Conservation (phyloP, 805 yeast species). For the Wickerhamomyces queroliae region DNA sequence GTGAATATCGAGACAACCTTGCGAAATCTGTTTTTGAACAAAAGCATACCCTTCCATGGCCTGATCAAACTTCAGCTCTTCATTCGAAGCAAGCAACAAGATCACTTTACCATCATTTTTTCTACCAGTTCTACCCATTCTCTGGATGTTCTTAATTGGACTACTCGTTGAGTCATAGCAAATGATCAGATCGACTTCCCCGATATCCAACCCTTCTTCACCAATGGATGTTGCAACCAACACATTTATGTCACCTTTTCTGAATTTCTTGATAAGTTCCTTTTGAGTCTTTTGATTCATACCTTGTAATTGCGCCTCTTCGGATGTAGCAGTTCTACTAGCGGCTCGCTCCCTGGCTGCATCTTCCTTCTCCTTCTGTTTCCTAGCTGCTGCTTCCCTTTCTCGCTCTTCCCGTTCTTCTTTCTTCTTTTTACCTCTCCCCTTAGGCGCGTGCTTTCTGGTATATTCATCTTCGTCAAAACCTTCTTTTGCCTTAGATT, state of each 20-base stretch:
- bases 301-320: slow-evolving; percentile 71
- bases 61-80: slow-evolving; percentile 70
- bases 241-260: slow-evolving; percentile 65
- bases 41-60: slow-evolving; percentile 80
- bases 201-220: slow-evolving; percentile 97
- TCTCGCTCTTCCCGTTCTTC: slow-evolving; percentile 27
- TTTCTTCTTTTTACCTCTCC: slow-evolving; percentile 33
- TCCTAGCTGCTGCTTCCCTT: slow-evolving; percentile 22
- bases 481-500: slow-evolving; percentile 66
- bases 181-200: slow-evolving; percentile 91
- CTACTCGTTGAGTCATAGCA: slow-evolving; percentile 92
- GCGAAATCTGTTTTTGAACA: slow-evolving; percentile 65
- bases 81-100: slow-evolving; percentile 70
- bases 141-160: slow-evolving; percentile 87
- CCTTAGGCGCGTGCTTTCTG: slow-evolving; percentile 37
- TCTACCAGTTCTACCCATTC: slow-evolving; percentile 99
- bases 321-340: slow-evolving; percentile 57
- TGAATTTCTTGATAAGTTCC: slow-evolving; percentile 68
- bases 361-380: slow-evolving; percentile 25
- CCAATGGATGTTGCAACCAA: slow-evolving; percentile 96
- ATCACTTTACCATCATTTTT: slow-evolving; percentile 83
- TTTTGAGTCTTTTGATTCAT: slow-evolving; percentile 91
- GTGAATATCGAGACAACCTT: slow-evolving; percentile 36
- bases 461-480: slow-evolving; percentile 52
- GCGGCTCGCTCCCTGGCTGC: slow-evolving; percentile 28